phyloP scores from a whole-genome alignment of 2,329 filamentous ascomycete genomes.

The Calonectria naviculata region DNA sequence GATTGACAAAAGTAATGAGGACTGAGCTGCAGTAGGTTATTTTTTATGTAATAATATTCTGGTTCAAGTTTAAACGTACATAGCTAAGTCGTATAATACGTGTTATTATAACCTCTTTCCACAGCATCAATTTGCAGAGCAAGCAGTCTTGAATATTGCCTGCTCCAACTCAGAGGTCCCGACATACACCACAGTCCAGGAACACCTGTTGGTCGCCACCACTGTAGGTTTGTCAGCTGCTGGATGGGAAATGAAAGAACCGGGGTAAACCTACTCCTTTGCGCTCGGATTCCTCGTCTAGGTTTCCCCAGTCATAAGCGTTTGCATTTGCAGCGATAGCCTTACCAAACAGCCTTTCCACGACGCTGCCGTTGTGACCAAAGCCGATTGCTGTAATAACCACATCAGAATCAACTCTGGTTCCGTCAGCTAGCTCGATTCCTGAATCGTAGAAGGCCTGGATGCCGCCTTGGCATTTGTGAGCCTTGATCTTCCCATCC shows the following conservation, averaged over 20 bases:
- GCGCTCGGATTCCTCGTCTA: background rate
- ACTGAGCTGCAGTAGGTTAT: no score
- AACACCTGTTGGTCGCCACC: background rate
- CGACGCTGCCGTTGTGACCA: background rate
- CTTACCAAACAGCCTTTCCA: background rate
- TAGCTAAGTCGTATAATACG: background rate
- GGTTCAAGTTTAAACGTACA: background rate
- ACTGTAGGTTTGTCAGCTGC: background rate
- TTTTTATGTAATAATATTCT: no score
- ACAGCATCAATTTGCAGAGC: background rate
- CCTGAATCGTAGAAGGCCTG: background rate
- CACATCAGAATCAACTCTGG: background rate
- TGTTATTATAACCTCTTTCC: background rate
- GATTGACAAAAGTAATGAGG: no score
- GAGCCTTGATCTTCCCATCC: background rate
- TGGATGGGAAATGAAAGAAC: background rate
- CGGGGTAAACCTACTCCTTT: background rate
- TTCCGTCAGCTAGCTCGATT: background rate
- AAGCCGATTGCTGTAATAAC: background rate
- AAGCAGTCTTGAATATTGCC: background rate
- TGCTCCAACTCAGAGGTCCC: background rate
- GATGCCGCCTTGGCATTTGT: background rate
- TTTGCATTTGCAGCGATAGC: background rate
- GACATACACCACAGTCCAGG: background rate
- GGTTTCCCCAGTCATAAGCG: background rate